Base-by-base conservation (phyloP, 1,139 yeast species). In the Trichomonascaceae sp. region DNA sequence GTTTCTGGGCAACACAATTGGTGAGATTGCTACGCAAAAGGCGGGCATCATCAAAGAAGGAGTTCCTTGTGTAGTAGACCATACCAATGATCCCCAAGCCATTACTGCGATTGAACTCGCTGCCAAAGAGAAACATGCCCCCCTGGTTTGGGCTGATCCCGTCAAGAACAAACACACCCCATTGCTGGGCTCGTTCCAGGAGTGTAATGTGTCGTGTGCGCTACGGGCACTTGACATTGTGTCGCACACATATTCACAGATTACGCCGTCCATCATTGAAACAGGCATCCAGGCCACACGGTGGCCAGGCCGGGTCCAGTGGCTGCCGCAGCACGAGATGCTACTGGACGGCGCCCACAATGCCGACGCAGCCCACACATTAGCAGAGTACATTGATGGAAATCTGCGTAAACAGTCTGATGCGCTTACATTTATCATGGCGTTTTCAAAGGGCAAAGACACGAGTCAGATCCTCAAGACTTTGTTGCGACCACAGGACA, bases 321-420 rank as follows among this genome's bases (percentile, higher is more conserved):
- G 48, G 50, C 3, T 14, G 11, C 8, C 4, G 3, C 3, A 9
- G 9, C 23, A 3, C 79, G 79, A 1, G 56, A 57, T 77, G 0
- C 54, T 84, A 5, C 46, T 85, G 2, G 98, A 89, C 56, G 98
- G 98, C 2, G 97, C 97, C 0, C 98, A 89, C 52, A 89, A 89
- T 50, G 74, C 73, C 14, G 74, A 76, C 43, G 93, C 96, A 0
- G 93, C 95, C 0, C 56, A 60, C 17, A 84, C 78, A 46, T 60
- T 89, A 26, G 69, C 66, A 0, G 57, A 59, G 29, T 74, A 60
- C 44, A 49, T 76, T 2, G 47, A 56, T 5, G 31, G 37, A 0
- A 31, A 45, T 18, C 43, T 52, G 38, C 37, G 56, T 22, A 69
- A 71, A 0, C 4, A 15, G 13, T 29, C 36, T 11, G 28, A 26